Conservation (phyloP, 2,329 filamentous ascomycete genomes). For the Laburnicola sp. region DNA sequence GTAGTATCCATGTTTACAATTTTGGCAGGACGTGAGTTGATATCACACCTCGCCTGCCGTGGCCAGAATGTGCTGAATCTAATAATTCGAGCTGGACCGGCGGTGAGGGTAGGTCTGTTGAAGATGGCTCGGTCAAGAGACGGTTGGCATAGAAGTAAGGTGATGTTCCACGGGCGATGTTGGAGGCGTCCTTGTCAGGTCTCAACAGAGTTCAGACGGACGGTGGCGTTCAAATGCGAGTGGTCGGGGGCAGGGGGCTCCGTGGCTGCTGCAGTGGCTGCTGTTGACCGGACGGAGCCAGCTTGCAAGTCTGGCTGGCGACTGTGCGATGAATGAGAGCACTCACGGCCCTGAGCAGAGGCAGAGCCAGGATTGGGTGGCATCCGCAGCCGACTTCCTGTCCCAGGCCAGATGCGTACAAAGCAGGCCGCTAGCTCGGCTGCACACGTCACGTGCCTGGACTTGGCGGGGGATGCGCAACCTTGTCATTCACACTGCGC, state of each 20-base stretch:
- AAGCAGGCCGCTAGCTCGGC: too few relatives aligned
- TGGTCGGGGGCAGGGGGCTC: not conserved
- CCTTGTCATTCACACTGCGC: too few relatives aligned
- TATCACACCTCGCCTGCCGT: conserved; percentile 23
- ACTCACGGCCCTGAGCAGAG: too few relatives aligned
- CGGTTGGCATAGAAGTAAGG: conserved; percentile 22
- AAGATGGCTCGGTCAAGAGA: conserved; percentile 14
- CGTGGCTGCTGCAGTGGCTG: not conserved
- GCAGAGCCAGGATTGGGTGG: too few relatives aligned
- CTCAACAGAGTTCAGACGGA: not conserved
- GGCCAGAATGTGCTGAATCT: conserved; percentile 40
- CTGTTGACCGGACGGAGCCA: not conserved
- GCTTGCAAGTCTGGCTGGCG: too few relatives aligned
- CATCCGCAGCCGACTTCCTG: too few relatives aligned
- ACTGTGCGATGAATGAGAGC: too few relatives aligned
- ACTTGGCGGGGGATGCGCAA: too few relatives aligned
- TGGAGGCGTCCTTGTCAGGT: conserved; percentile 5
- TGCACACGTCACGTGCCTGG: too few relatives aligned
- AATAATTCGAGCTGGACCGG: conserved; percentile 43
- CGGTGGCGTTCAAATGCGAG: not conserved
- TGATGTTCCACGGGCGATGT: conserved; percentile 26
- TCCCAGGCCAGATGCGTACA: too few relatives aligned
- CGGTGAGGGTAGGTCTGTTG: conserved; percentile 19
- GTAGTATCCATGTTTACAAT: conserved; percentile 66
- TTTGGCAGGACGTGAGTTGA: conserved; percentile 2